These are phyloP conservation scores for Neurospora pannonica DNA, from an alignment of 495 filamentous ascomycete species.

Conservation along the genomic window DNA sequence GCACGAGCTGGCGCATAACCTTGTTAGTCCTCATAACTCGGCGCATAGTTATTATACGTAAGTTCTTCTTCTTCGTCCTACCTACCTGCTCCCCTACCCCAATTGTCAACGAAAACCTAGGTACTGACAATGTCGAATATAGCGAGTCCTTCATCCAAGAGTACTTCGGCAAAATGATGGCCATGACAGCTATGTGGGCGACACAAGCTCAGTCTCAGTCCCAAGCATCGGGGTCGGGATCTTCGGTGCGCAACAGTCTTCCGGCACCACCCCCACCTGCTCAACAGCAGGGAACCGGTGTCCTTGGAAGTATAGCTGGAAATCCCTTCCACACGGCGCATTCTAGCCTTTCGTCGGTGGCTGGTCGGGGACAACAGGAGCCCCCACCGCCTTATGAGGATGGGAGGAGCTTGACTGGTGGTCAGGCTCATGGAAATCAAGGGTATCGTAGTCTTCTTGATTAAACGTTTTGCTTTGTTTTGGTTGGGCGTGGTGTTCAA, in stretches of 20 bases:
- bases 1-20: slow-evolving; percentile 91
- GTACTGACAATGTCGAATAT: background rate
- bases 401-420: background rate
- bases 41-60: slow-evolving; percentile 82
- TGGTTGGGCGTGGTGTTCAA: background rate
- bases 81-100: background rate
- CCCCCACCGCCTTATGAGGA: background rate
- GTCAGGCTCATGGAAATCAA: background rate
- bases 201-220: background rate
- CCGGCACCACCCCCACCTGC: background rate
- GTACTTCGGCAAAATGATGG: slow-evolving; percentile 41
- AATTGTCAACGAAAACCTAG: slow-evolving; percentile 1
- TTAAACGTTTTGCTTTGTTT: background rate
- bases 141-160: slow-evolving; percentile 43
- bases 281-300: background rate
- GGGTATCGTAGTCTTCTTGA: slow-evolving; percentile 13
- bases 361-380: background rate
- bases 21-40: slow-evolving; percentile 68
- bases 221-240: background rate
- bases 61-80: slow-evolving; percentile 17
- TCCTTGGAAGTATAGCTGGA: background rate
- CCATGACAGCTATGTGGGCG: slow-evolving; percentile 20
- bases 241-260: background rate
- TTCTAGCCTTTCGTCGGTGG: background rate
- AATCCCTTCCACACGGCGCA: background rate